Percentiles rank a stretch among this genome's conserved stretches.
These are phyloP conservation scores for Fusarium multiceps DNA, from an alignment of 2,329 filamentous ascomycete species.

Conservation along the genomic window DNA sequence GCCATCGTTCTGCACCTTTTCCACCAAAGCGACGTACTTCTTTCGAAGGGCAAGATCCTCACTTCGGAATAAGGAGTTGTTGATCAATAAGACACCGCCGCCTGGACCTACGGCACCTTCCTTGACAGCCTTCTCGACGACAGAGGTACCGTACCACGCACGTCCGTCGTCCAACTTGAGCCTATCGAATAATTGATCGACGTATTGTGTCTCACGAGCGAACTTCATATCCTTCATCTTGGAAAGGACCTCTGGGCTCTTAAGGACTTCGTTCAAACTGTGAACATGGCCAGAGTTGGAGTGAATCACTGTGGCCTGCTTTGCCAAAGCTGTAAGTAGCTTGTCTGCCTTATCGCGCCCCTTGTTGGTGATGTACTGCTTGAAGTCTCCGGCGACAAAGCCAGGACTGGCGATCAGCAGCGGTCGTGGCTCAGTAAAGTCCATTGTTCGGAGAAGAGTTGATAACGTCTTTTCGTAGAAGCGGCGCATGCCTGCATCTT, in stretches of 20 bases:
- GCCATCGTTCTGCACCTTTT: conserved; percentile 86
- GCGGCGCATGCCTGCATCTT: conserved; percentile 73
- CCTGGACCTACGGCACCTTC: conserved; percentile 85
- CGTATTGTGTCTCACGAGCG: conserved; percentile 81
- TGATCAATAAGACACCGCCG: conserved; percentile 86
- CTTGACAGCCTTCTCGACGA: conserved; percentile 84
- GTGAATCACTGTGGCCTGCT: conserved; percentile 79
- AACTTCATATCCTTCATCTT: conserved; percentile 90
- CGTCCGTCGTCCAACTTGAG: conserved; percentile 86
- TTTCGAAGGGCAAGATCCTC: conserved; percentile 80
- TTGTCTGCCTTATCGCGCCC: conserved; percentile 72
- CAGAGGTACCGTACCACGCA: conserved; percentile 88
- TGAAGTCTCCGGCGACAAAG: conserved; percentile 85
- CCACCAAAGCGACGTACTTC: conserved; percentile 86
- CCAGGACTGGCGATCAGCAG: conserved; percentile 89
- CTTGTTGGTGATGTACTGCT: conserved; percentile 75
- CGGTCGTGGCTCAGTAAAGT: conserved; percentile 76
- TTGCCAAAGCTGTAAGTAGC: conserved; percentile 69
- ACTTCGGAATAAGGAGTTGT: conserved; percentile 87
- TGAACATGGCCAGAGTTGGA: conserved; percentile 88
- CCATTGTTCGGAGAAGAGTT: conserved; percentile 80
- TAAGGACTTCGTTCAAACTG: conserved; percentile 86
- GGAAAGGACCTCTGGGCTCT: conserved; percentile 79
- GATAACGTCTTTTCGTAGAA: conserved; percentile 84
- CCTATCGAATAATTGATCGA: conserved; percentile 84